These are phyloP conservation scores for Pezicula carpinea DNA, from an alignment of 2,329 filamentous ascomycete species.

Conservation along the genomic window DNA sequence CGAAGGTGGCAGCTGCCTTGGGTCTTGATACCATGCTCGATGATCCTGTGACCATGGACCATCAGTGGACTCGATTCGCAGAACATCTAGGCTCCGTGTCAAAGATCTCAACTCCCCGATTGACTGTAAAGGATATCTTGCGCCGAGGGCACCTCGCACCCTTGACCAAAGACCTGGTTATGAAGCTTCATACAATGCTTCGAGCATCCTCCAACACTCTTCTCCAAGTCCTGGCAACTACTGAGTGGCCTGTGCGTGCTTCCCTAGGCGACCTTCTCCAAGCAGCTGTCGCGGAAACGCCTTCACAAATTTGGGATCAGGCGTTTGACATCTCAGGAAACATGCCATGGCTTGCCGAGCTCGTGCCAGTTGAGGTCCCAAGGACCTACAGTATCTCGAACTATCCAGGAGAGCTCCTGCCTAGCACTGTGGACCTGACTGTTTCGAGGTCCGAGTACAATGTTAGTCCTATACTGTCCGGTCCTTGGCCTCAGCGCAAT, in stretches of 20 bases:
- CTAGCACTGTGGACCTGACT: slow-evolving; percentile 45
- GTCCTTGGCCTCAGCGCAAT: slow-evolving; percentile 25
- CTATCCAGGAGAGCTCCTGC: slow-evolving; percentile 44
- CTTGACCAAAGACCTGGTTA: slow-evolving; percentile 45
- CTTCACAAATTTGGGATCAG: slow-evolving; percentile 43
- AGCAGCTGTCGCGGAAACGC: slow-evolving; percentile 42
- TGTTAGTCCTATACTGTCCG: slow-evolving; percentile 32
- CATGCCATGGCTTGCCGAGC: slow-evolving; percentile 38
- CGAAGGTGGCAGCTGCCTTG: slow-evolving; percentile 47
- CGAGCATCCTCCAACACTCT: slow-evolving; percentile 45
- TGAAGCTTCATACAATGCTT: slow-evolving; percentile 43
- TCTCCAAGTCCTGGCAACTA: slow-evolving; percentile 42
- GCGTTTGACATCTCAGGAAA: slow-evolving; percentile 41
- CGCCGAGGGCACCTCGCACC: slow-evolving; percentile 47
- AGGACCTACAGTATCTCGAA: slow-evolving; percentile 50
- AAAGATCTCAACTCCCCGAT: slow-evolving; percentile 20
- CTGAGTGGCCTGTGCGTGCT: slow-evolving; percentile 47
- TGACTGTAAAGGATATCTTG: slow-evolving; percentile 45
- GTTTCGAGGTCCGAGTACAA: slow-evolving; percentile 48
- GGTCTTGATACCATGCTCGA: slow-evolving; percentile 44
- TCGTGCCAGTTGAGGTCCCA: slow-evolving; percentile 45
- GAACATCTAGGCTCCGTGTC: slow-evolving; percentile 39
- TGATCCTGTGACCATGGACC: slow-evolving; percentile 33
- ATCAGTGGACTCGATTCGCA: slow-evolving; percentile 43
- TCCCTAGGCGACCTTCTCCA: slow-evolving; percentile 47